Evolutionary conservation across 768 basidiomycete genomes (phyloP).

Genomic region (Russula lepida): DNA sequence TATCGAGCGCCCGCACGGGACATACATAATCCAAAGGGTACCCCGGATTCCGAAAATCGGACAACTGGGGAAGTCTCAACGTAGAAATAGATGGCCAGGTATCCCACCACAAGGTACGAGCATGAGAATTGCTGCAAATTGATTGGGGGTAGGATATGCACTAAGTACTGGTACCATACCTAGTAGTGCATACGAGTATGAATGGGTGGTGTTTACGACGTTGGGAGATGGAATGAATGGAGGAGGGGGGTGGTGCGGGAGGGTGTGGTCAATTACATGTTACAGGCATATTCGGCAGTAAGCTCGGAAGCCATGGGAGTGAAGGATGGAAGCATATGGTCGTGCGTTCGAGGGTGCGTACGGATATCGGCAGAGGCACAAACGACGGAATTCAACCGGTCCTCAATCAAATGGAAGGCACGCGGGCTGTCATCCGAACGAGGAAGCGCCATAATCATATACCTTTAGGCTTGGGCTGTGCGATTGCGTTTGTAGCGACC

Average conservation of each 20-base stretch:
- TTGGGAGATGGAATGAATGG: background rate
- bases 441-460: background rate
- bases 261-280: constrained; percentile 1
- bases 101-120: background rate
- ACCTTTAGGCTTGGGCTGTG: background rate
- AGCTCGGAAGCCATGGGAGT: constrained; percentile 3
- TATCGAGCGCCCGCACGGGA: background rate
- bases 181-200: background rate
- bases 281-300: constrained; percentile 2
- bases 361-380: background rate
- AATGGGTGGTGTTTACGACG: background rate
- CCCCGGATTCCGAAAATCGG: constrained; percentile 1
- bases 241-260: background rate
- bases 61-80: background rate
- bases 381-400: background rate
- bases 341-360: background rate
- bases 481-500: background rate
- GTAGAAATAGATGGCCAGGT: background rate
- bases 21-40: background rate
- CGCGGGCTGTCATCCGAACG: background rate
- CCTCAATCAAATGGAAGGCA: background rate
- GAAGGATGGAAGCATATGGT: background rate
- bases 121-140: constrained; percentile 7
- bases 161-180: background rate
- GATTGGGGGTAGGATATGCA: constrained; percentile 3